These are phyloP conservation scores for Onygenales sp. DNA, from an alignment of 2,329 filamentous ascomycete species.

Conservation along the genomic window DNA sequence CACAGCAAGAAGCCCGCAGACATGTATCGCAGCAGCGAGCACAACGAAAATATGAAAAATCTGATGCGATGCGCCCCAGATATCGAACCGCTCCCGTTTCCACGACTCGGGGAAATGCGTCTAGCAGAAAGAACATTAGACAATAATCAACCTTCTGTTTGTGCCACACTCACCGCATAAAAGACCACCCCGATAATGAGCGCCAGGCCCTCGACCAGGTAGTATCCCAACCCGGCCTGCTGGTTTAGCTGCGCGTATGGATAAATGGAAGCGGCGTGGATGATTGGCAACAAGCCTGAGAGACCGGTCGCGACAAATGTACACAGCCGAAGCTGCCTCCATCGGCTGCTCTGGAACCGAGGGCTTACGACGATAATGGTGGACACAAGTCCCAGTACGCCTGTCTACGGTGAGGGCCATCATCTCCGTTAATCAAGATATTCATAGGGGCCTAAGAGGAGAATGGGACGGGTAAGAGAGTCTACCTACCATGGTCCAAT, in stretches of 20 bases:
- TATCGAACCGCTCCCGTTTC: slow-evolving; percentile 36
- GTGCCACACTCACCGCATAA: slow-evolving; percentile 14
- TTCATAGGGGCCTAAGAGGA: slow-evolving; percentile 10
- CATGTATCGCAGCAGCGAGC: slow-evolving; percentile 32
- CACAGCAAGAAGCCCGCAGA: slow-evolving; percentile 69
- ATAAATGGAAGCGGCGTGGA: slow-evolving; percentile 16
- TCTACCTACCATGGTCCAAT: slow-evolving; percentile 22
- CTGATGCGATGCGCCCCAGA: slow-evolving; percentile 38
- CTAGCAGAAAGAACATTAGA: slow-evolving; percentile 14
- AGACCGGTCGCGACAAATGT: slow-evolving; percentile 16
- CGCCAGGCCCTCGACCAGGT: slow-evolving; percentile 16
- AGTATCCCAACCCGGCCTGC: slow-evolving; percentile 18
- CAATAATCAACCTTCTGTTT: not conserved
- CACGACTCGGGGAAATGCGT: slow-evolving; percentile 36
- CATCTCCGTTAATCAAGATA: not conserved
- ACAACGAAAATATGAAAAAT: slow-evolving; percentile 40
- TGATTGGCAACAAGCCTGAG: slow-evolving; percentile 15
- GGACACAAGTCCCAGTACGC: slow-evolving; percentile 25
- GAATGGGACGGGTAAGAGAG: slow-evolving; percentile 14
- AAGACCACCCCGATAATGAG: slow-evolving; percentile 15
- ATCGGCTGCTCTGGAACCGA: slow-evolving; percentile 16
- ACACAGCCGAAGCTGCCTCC: slow-evolving; percentile 13
- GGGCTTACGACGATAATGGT: slow-evolving; percentile 27
- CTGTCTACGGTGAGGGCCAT: slow-evolving; percentile 19
- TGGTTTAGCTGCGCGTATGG: slow-evolving; percentile 14